These are phyloP conservation scores for Piromyces sp. DNA, from an alignment of 192 early-diverging fungal genomes.

Conservation along the genomic window DNA sequence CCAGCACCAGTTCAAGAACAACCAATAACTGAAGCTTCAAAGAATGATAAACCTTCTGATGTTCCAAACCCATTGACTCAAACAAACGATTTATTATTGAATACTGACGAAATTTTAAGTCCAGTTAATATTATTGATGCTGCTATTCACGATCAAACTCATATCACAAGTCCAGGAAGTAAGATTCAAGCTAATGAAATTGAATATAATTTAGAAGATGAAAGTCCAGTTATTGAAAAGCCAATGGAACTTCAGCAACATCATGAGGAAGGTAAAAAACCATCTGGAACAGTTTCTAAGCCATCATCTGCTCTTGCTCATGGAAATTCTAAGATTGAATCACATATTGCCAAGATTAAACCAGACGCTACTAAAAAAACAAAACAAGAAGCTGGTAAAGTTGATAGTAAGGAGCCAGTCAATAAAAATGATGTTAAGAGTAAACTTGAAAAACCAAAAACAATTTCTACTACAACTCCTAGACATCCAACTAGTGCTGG, in stretches of 20 bases:
- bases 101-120: neutral
- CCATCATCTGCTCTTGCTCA: neutral
- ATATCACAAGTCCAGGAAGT: neutral
- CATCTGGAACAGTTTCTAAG: too few species aligned
- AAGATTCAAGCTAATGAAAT: neutral
- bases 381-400: neutral
- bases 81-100: neutral
- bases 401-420: neutral
- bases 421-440: neutral
- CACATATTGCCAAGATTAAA: too few species aligned
- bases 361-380: too few species aligned
- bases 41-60: too few species aligned
- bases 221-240: neutral
- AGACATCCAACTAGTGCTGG: neutral
- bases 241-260: neutral
- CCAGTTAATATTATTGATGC: neutral
- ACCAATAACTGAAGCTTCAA: neutral
- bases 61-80: neutral
- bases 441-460: neutral
- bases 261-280: neutral
- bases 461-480: neutral
- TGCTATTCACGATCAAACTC: neutral
- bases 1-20: too few species aligned
- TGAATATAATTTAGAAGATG: neutral
- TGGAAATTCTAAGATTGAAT: too few species aligned